Evolutionary conservation across 768 basidiomycete species (phyloP).

Genomic region (Termitomyces sp.): DNA sequence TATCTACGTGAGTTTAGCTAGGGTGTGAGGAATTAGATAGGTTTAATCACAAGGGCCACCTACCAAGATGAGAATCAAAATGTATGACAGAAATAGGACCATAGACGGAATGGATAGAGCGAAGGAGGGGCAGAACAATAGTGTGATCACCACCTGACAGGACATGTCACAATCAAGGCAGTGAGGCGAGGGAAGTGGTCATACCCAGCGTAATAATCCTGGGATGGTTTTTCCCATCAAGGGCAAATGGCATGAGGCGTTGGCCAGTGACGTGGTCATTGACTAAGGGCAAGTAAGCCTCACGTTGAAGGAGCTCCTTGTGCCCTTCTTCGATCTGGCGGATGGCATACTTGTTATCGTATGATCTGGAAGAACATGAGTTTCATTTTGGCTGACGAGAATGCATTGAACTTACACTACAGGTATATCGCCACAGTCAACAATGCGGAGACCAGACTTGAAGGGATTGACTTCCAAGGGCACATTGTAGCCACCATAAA

Average conservation of each 20-base stretch:
- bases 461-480: conserved; percentile 72
- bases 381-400: neutral
- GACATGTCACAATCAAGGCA: neutral
- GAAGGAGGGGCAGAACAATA: conserved; percentile 55
- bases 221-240: conserved; percentile 73
- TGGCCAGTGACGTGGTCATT: conserved; percentile 58
- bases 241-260: conserved; percentile 50
- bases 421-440: conserved; percentile 76
- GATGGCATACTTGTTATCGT: conserved; percentile 70
- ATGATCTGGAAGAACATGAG: conserved; percentile 36
- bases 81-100: conserved; percentile 81
- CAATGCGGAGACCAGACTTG: conserved; percentile 56
- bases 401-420: conserved; percentile 40
- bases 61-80: conserved; percentile 73
- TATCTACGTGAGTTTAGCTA: conserved; percentile 34
- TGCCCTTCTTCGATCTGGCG: conserved; percentile 72
- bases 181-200: neutral
- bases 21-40: neutral
- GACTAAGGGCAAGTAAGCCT: conserved; percentile 54
- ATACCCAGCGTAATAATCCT: conserved; percentile 61
- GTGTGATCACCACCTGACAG: conserved; percentile 75
- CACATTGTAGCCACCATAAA: conserved; percentile 77
- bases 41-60: neutral
- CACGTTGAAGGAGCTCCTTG: conserved; percentile 61
- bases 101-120: conserved; percentile 72